Percentiles rank a stretch among this genome's conserved stretches.
Evolutionary conservation across 331 rosid species (phyloP).

Genomic region (Spiraea crenata): DNA sequence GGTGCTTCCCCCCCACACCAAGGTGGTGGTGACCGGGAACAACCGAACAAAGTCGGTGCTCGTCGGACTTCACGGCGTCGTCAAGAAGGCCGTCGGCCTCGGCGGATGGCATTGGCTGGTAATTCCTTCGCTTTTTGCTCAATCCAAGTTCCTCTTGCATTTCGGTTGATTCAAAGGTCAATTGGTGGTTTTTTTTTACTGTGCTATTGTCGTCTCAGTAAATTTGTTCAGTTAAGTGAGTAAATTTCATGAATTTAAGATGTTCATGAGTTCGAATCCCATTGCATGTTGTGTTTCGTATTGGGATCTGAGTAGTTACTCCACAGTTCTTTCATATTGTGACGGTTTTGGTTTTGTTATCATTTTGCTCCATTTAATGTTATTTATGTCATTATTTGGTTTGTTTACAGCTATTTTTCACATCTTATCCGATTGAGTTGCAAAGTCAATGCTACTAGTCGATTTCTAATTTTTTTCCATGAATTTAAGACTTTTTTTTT

Average conservation of each 20-base stretch:
- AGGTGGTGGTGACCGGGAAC: constrained; percentile 94
- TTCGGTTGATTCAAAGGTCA: constrained; percentile 19
- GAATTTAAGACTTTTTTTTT: not conserved
- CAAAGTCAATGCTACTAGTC: not conserved
- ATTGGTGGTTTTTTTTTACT: not conserved
- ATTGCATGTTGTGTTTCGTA: constrained; percentile 51
- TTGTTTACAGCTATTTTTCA: not conserved
- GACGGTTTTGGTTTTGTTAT: too few species aligned
- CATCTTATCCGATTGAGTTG: constrained; percentile 14
- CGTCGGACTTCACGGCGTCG: constrained; percentile 96
- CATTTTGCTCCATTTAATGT: too few species aligned
- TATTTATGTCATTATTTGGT: not conserved
- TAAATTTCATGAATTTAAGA: constrained; percentile 14
- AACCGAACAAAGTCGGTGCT: constrained; percentile 97
- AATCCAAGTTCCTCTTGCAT: constrained; percentile 17
- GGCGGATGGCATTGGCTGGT: constrained; percentile 99
- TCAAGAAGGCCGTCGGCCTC: constrained; percentile 93
- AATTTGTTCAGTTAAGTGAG: not conserved
- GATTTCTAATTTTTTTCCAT: not conserved
- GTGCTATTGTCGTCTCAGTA: constrained; percentile 8
- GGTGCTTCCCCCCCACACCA: constrained; percentile 95
- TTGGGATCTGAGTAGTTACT: constrained; percentile 56
- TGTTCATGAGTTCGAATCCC: constrained; percentile 9
- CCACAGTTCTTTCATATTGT: not conserved
- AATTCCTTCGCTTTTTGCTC: constrained; percentile 18